Conservation (phyloP, 2,329 filamentous ascomycete genomes). For the Exophiala lecanii-corni region DNA sequence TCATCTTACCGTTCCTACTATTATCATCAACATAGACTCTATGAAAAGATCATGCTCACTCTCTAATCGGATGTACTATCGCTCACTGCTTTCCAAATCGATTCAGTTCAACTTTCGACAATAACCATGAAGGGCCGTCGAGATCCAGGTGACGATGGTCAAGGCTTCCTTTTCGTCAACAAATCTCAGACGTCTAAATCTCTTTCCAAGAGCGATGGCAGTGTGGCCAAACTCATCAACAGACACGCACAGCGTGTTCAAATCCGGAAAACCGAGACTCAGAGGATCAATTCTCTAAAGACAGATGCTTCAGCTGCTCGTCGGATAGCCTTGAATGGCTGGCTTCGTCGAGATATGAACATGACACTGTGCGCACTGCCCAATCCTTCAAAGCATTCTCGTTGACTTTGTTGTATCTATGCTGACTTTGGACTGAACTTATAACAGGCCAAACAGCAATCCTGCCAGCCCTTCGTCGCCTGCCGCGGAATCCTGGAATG, state of each 20-base stretch:
- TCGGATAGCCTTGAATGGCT: slow-evolving; percentile 22
- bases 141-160: slow-evolving; percentile 8
- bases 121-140: slow-evolving; percentile 17
- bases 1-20: no score
- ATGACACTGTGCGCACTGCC: no score
- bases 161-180: slow-evolving; percentile 23
- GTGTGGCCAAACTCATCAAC: slow-evolving; percentile 21
- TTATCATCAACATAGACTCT: no score
- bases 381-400: neutral
- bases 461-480: no score
- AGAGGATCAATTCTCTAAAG: slow-evolving; percentile 14
- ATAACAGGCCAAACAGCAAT: neutral
- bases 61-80: no score
- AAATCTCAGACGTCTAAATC: slow-evolving; percentile 23
- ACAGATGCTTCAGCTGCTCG: slow-evolving; percentile 20
- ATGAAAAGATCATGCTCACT: no score
- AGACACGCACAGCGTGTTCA: slow-evolving; percentile 22
- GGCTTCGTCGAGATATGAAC: slow-evolving; percentile 17
- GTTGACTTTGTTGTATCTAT: neutral
- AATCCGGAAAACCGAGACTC: slow-evolving; percentile 17
- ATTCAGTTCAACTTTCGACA: no score
- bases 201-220: slow-evolving; percentile 22
- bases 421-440: neutral
- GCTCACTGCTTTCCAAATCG: no score
- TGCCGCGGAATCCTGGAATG: no score